These are phyloP conservation scores for Macaranga tanarius DNA, from an alignment of 441 rosid species.

Conservation along the genomic window DNA sequence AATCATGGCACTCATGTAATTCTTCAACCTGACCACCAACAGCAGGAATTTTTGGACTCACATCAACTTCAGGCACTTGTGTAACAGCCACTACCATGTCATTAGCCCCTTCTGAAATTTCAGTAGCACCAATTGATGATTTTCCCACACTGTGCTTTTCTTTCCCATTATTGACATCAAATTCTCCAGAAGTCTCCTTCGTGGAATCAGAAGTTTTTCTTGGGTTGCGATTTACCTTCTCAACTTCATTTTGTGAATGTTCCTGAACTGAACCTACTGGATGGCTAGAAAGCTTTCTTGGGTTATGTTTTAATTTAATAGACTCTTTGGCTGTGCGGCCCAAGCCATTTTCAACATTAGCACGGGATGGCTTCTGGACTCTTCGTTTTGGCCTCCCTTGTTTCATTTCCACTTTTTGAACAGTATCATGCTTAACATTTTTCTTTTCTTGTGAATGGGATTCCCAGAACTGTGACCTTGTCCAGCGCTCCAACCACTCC, in stretches of 20 bases:
- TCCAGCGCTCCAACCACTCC: conserved; percentile 85
- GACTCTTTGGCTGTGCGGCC: conserved; percentile 37
- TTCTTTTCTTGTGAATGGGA: conserved; percentile 41
- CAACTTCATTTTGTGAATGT: conserved; percentile 43
- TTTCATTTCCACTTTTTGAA: conserved; percentile 37
- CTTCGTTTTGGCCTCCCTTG: conserved; percentile 48
- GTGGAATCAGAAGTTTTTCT: conserved; percentile 48
- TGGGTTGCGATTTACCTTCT: conserved; percentile 44
- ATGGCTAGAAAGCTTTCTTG: conserved; percentile 44
- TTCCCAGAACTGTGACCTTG: conserved; percentile 57
- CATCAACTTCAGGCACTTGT: conserved; percentile 31
- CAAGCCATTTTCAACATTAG: conserved; percentile 39
- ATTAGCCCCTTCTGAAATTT: conserved; percentile 41
- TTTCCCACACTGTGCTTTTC: conserved; percentile 40
- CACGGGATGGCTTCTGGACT: conserved; percentile 35
- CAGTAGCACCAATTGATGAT: conserved; percentile 34
- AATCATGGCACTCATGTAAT: conserved; percentile 26
- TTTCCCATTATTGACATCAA: conserved; percentile 46
- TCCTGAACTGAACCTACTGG: conserved; percentile 38
- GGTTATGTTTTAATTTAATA: conserved; percentile 50
- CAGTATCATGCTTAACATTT: conserved; percentile 37
- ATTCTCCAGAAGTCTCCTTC: conserved; percentile 41
- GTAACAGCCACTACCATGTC: conserved; percentile 28
- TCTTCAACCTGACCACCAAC: conserved; percentile 31
- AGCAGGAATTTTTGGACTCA: conserved; percentile 29